Base-by-base conservation (phyloP, 1,284 basidiomycete species). In the Amylostereum areolatum region DNA sequence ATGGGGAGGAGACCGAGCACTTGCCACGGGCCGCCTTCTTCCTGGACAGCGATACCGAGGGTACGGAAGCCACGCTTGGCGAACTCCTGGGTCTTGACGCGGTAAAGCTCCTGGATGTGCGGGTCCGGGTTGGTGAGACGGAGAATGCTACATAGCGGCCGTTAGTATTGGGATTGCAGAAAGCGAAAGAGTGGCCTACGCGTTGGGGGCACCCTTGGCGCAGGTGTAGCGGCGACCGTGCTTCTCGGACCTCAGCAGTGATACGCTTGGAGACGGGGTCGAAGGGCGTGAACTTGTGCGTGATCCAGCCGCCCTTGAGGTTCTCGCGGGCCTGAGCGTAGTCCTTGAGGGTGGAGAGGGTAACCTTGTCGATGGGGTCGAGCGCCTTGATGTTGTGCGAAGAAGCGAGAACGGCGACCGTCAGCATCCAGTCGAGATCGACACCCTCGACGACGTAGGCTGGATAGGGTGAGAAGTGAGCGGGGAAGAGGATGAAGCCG, bases 191-290 rank as follows among this genome's bases (percentile, higher is more conserved):
- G 2, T 29, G 24, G 51, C 60, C 28, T 37, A 62, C 62, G 76
- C 72, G 60, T 78, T 78, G 43, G 76, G 76, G 9, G 77, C 76
- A 58, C 77, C 77, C 62, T 78, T 79, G 48, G 75, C 75, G 52
- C 70, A 72, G 10, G 67, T 73, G 62, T 68, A 78, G 48, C 63
- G 61, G 59, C 71, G 70, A 45, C 77, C 77, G 53, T 77, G 69
- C 55, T 71, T 69, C 50, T 73, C 70, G 31, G 31, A 79, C 74
- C 57, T 78, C 76, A 44, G 77, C 71, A 43, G 75, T 77, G 60
- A 78, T 78, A 47, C 76, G 72, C 64, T 78, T 78, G 45, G 74
- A 76, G 45, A 78, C 76, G 28, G 77, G 77, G 59, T 78, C 75
- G 62, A 78, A 78, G 32, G 77, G 76, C 2, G 65, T 68, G 62